Evolutionary conservation across 257 asterid species (phyloP), one percentile per base, ranked within the genome.

Genomic region (Asclepias syriaca): DNA sequence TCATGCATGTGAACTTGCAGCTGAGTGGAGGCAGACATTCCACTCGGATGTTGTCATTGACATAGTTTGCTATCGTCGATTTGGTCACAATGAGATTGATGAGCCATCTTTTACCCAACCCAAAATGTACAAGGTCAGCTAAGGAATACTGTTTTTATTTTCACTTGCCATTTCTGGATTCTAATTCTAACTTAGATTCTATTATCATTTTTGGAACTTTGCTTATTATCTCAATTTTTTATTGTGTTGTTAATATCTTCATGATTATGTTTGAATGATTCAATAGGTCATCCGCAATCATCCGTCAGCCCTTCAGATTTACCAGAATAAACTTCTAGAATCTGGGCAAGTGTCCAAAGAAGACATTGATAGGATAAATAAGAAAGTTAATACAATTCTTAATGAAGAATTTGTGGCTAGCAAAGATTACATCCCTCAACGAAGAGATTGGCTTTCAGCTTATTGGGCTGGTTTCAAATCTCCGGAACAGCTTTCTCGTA

Each of bases 371-470:
- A 78, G 80, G 79, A 84, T 89, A 69, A 88, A 84, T 76, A 84
- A 70, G 86, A 94, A 94, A 81, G 97, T 94, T 51, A 71, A 72
- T 40, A 56, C 93, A 19, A 91, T 94, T 82, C 96, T 94, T 74
- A 94, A 89, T 73, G 98, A 89, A 81, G 98, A 94, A 81, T 91
- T 91, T 81, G 58, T 85, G 80, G 94, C 99, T 85, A 94, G 97
- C 90, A 94, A 94, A 84, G 97, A 87, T 65, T 88, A 91, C 72
- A 81, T 91, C 63, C 92, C 99, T 39, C 86, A 88, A 75, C 86
- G 87, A 75, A 86, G 99, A 81, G 97, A 94, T 86, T 94, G 99
- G 97, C 99, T 94, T 83, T 91, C 99, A 66, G 97, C 97, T 60
- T 93, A 87, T 77, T 93, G 97, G 97, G 67, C 85, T 74, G 96